Evolutionary conservation across 176 grass and related monocot genomes (phyloP), one percentile per base, ranked within the genome.

Genomic region (Puya raimondii): DNA sequence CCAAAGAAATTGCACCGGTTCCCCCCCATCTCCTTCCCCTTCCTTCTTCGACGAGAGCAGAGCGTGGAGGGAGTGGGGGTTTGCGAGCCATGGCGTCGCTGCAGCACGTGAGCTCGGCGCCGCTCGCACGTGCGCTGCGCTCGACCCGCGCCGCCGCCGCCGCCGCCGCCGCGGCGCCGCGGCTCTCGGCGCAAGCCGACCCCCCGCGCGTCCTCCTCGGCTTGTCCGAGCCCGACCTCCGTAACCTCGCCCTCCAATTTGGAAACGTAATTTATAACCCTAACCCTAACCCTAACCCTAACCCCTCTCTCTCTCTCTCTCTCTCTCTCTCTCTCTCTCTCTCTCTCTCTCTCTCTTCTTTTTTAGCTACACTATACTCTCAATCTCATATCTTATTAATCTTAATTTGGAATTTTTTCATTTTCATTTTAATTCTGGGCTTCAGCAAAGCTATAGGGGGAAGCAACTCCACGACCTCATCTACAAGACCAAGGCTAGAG

Each of bases 391-490:
- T 33, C 33, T 6, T 42, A 42, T 42, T 42, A 0, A 42, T 7
- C 33, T 42, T 42, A 42, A 42, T 75, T 66, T 66, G 14, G 13
- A n/a, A 8, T 20, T 22, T 20, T 2, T 20, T 18, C 14, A 61
- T 21, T 61, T 61, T 22, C 1, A 21, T 61, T 61, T 18, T n/a
- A 61, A 2, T 61, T 61, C 8, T 16, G 56, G 21, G 17, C 56
- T 42, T 42, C 80, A 97, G 93, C 67, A 92, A 92, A 89, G 89
- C 25, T 97, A 97, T 72, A 73, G 93, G 49, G 93, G 93, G 10
- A 92, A 90, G 77, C 93, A 92, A 77, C 84, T 97, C 47, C 89
- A 92, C 76, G 86, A 90, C 77, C 86, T 90, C 29, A 66, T 97
- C 23, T 97, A 97, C 84, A 97, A 90, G 80, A 85, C 82, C 72